Evolutionary conservation across 352 stramenopile genomes (phyloP).

Genomic region (Achlya hypogyna): DNA sequence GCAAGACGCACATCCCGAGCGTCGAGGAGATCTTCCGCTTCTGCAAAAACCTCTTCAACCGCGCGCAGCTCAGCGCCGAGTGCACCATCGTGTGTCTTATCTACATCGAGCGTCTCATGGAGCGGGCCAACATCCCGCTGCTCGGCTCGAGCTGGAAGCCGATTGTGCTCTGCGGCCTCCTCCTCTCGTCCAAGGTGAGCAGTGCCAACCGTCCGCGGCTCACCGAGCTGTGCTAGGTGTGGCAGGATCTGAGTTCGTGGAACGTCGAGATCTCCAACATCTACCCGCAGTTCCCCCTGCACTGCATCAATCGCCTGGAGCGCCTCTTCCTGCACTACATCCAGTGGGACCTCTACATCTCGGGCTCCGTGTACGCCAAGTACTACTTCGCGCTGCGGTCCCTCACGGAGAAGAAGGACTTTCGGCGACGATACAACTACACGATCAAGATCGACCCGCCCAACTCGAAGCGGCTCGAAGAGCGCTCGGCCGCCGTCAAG

Average conservation of each 20-base stretch:
- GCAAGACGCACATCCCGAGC: constrained; percentile 72
- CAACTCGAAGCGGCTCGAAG: constrained; percentile 80
- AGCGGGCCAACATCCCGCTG: constrained; percentile 92
- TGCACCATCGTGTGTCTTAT: constrained; percentile 98
- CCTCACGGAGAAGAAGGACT: constrained; percentile 86
- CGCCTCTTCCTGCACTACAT: constrained; percentile 94
- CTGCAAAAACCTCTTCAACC: constrained; percentile 93
- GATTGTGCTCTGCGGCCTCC: constrained; percentile 94
- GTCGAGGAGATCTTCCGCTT: constrained; percentile 91
- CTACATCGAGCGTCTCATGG: constrained; percentile 99
- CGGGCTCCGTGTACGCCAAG: constrained; percentile 91
- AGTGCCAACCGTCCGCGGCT: constrained; percentile 26
- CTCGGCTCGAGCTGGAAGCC: constrained; percentile 94
- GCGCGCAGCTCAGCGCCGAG: constrained; percentile 95
- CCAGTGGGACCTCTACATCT: constrained; percentile 99
- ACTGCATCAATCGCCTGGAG: constrained; percentile 97
- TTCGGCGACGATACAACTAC: constrained; percentile 84
- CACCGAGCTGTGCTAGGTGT: constrained; percentile 50
- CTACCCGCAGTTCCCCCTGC: constrained; percentile 96
- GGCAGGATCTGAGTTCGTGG: constrained; percentile 98
- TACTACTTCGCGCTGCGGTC: constrained; percentile 98
- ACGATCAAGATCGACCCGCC: constrained; percentile 79
- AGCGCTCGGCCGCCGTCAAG: constrained; percentile 69
- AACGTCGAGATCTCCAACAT: constrained; percentile 97
- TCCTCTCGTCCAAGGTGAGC: constrained; percentile 98